These are phyloP conservation scores for Solidago caesia DNA, from an alignment of 129 eudicot species.

Conservation along the genomic window DNA sequence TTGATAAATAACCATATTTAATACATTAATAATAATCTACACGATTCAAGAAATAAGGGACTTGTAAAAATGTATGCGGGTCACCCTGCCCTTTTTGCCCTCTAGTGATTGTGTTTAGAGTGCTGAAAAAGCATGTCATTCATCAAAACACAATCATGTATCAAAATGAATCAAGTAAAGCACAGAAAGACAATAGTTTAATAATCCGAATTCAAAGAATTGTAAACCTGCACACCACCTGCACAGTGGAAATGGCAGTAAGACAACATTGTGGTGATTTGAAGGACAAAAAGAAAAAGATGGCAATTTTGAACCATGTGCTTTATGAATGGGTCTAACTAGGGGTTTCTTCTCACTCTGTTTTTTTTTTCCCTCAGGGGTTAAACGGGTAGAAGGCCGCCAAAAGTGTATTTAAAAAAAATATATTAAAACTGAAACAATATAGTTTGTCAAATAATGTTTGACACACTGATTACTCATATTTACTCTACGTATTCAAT, in stretches of 20 bases:
- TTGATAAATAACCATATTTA: too few relatives aligned
- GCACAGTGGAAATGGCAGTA: constrained; percentile 78
- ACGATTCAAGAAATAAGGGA: too few relatives aligned
- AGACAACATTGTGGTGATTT: constrained; percentile 32
- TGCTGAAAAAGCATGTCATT: constrained; percentile 10
- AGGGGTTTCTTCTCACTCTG: background rate
- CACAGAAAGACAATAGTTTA: constrained; percentile 4
- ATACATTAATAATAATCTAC: too few relatives aligned
- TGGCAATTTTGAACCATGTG: constrained; percentile 5
- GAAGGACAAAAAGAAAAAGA: constrained; percentile 8
- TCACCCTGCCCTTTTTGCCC: too few relatives aligned
- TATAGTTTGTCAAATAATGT: background rate
- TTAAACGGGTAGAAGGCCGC: background rate
- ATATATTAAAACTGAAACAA: background rate
- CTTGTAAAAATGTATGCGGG: too few relatives aligned
- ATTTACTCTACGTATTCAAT: background rate
- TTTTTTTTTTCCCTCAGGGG: background rate
- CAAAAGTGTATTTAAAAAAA: background rate
- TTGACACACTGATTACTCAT: background rate
- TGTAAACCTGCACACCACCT: constrained; percentile 88
- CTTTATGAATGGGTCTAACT: background rate
- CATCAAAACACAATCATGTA: constrained; percentile 12
- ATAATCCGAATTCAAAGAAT: constrained; percentile 42
- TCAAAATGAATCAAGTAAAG: background rate
- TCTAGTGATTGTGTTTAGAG: background rate